A percentile compares a stretch with the other conserved stretches of the same genome.
These are phyloP conservation scores for Nicotiana otophora DNA, from an alignment of 257 asterid genomes.

Conservation along the genomic window DNA sequence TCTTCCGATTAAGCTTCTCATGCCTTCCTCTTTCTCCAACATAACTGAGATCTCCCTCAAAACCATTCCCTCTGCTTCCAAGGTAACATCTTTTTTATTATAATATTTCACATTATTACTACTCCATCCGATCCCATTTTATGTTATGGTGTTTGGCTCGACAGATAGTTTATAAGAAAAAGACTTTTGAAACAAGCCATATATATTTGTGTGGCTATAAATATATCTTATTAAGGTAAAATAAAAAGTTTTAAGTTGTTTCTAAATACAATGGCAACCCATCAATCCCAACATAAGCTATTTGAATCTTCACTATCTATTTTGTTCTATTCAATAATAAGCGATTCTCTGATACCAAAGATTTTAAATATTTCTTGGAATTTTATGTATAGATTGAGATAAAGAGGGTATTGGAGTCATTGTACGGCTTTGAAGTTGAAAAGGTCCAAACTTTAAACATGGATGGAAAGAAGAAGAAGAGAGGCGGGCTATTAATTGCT, in stretches of 20 bases:
- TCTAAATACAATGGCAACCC: too few relatives aligned
- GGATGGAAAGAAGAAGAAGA: conserved; percentile 94
- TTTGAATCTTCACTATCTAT: neutral
- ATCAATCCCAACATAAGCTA: too few relatives aligned
- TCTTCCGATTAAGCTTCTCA: conserved; percentile 76
- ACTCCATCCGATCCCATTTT: too few relatives aligned
- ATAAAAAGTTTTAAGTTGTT: too few relatives aligned
- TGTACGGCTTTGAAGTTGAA: conserved; percentile 91
- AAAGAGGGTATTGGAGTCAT: conserved; percentile 80
- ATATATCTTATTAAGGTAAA: too few relatives aligned
- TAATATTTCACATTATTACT: too few relatives aligned
- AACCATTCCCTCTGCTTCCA: conserved; percentile 91
- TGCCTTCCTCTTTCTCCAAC: conserved; percentile 79
- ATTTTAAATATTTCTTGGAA: neutral
- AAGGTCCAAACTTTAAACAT: conserved; percentile 79
- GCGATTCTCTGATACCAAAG: neutral
- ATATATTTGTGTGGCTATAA: too few relatives aligned
- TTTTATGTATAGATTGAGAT: conserved; percentile 71
- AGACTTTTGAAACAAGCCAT: too few relatives aligned
- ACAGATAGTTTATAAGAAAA: too few relatives aligned
- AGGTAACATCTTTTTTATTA: conserved; percentile 34
- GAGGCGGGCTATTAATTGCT: conserved; percentile 69
- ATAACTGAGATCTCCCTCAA: conserved; percentile 88
- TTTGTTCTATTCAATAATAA: too few relatives aligned
- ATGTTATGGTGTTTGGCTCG: too few relatives aligned